Evolutionary conservation across 2,329 filamentous ascomycete genomes (phyloP), one percentile per base, ranked within the genome.

Genomic region (Penicillium sp.): DNA sequence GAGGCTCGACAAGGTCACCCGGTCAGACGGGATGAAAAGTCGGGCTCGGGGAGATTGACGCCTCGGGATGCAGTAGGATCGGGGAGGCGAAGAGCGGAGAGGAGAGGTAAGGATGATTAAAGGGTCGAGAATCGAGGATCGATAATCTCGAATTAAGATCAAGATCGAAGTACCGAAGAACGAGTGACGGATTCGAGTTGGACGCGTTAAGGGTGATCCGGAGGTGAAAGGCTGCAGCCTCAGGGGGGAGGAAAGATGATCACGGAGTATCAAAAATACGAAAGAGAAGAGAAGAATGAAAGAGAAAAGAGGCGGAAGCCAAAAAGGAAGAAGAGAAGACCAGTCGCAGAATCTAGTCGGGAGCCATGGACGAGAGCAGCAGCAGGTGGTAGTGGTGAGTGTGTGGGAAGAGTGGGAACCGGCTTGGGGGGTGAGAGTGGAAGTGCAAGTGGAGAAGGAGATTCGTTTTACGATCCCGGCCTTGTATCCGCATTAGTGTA

Each of bases 351-450:
- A 58, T 56, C 54, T 55, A 60, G 54, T 55, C 60, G 56, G 59
- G 55, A 65, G 65, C 61, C 55, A 65, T 60, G 59, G 55, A n/a
- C 12, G 57, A 61, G 39, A n/a, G n/a, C n/a, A n/a, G n/a, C n/a
- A n/a, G n/a, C n/a, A n/a, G n/a, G n/a, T n/a, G n/a, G n/a, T n/a
- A n/a, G n/a, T n/a, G 50, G 57, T 54, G 43, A 53, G 51, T 18
- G 26, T 27, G 39, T 18, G 39, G 39, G n/a, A 26, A 20, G 39
- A 40, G 23, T 23, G 37, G 24, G 23, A 40, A 24, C 34, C 34
- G 21, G 34, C 18, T 37, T 37, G 21, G 34, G 34, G 33, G 34
- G 36, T 37, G 21, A 20, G 34, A 17, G 34, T 20, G 36, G 18
- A 26, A 24, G 17, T n/a, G n/a, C 12, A 15, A 17, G 9, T 33